Conservation (phyloP, 2,329 filamentous ascomycete genomes). For the Tolypocladium nubicola region DNA sequence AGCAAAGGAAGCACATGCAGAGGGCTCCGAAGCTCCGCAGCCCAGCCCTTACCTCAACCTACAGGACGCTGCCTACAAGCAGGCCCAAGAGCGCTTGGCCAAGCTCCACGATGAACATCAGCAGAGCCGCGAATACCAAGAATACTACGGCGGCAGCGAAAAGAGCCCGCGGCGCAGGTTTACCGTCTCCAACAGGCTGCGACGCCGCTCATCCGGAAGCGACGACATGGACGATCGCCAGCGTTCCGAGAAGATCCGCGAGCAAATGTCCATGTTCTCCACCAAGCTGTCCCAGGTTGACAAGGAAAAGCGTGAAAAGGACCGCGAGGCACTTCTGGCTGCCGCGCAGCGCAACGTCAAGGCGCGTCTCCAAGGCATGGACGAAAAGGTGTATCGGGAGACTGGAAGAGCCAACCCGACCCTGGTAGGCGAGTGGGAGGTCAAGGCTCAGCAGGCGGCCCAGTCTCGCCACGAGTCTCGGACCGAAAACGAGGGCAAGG, state of each 20-base stretch:
- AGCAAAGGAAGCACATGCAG: constrained; percentile 28
- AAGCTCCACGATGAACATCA: constrained; percentile 66
- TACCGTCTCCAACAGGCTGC: constrained; percentile 42
- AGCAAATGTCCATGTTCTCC: constrained; percentile 71
- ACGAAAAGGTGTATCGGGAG: constrained; percentile 66
- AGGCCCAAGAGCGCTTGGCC: constrained; percentile 73
- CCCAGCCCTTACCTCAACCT: constrained; percentile 52
- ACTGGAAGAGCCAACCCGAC: constrained; percentile 64
- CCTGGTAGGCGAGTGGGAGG: constrained; percentile 67
- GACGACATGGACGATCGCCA: constrained; percentile 58
- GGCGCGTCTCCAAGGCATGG: constrained; percentile 66
- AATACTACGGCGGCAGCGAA: constrained; percentile 58
- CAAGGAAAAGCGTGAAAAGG: constrained; percentile 60
- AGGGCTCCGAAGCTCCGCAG: constrained; percentile 23
- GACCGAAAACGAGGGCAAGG: constrained; percentile 41
- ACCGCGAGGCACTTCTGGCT: constrained; percentile 65
- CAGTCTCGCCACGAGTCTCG: constrained; percentile 52
- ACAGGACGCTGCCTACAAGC: constrained; percentile 77
- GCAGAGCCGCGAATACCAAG: constrained; percentile 53
- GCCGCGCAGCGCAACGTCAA: constrained; percentile 81
- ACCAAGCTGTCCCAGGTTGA: constrained; percentile 59
- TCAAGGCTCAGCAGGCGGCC: constrained; percentile 61
- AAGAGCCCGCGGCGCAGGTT: constrained; percentile 29
- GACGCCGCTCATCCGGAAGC: constrained; percentile 52
- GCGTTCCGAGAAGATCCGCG: constrained; percentile 60